Conservation (phyloP, 2,329 filamentous ascomycete genomes). For the Sclerotinia minor region DNA sequence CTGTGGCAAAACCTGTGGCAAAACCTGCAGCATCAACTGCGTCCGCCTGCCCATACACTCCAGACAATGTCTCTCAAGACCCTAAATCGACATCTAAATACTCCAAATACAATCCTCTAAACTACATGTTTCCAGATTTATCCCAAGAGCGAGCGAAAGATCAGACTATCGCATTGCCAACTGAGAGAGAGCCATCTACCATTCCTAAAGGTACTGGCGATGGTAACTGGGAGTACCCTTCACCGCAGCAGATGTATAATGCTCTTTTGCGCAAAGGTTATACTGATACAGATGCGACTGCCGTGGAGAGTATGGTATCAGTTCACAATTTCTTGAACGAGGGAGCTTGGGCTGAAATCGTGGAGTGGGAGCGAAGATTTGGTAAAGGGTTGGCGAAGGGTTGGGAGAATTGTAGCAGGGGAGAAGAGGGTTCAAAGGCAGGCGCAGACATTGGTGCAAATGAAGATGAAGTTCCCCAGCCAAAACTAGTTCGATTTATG, state of each 20-base stretch:
- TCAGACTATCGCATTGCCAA: constrained; percentile 73
- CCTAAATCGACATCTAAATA: constrained; percentile 50
- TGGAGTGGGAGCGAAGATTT: constrained; percentile 90
- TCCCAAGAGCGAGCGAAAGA: constrained; percentile 75
- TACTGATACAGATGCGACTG: constrained; percentile 87
- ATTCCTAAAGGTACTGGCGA: constrained; percentile 83
- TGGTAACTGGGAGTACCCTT: constrained; percentile 95
- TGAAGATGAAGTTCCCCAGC: constrained; percentile 57
- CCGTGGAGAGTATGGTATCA: constrained; percentile 94
- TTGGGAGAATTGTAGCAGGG: constrained; percentile 71
- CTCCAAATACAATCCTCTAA: constrained; percentile 74
- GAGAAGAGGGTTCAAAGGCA: constrained; percentile 63
- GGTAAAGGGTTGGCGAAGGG: constrained; percentile 68
- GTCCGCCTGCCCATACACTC: constrained; percentile 40
- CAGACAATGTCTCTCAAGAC: constrained; percentile 33
- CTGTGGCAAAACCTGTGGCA: constrained; percentile 39
- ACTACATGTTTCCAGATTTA: constrained; percentile 91
- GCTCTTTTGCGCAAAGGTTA: constrained; percentile 95
- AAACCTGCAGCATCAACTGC: constrained; percentile 38
- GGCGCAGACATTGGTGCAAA: constrained; percentile 49
- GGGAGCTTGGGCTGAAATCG: constrained; percentile 93
- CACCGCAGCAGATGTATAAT: constrained; percentile 99
- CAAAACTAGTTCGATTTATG: constrained; percentile 82
- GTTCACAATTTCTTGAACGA: constrained; percentile 99
- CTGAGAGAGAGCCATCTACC: constrained; percentile 78